Evolutionary conservation across 2,329 filamentous ascomycete genomes (phyloP).

Genomic region (Pyrenophora graminea): DNA sequence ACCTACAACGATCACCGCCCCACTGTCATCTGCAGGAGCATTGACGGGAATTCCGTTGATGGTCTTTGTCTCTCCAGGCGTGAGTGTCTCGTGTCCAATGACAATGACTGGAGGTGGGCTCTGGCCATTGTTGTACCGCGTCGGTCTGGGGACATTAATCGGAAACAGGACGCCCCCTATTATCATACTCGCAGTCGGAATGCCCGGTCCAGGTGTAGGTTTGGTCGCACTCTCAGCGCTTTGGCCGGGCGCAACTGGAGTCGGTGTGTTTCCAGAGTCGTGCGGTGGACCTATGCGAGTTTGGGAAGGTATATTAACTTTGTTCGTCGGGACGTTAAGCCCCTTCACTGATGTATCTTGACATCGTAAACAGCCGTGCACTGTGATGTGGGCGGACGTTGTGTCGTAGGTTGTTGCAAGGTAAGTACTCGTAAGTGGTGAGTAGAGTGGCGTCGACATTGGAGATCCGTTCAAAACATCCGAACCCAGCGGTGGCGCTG

Average conservation of each 20-base stretch:
- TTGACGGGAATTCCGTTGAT: slow-evolving; percentile 40
- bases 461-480: background rate
- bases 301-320: background rate
- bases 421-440: slow-evolving; percentile 26
- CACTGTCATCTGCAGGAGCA: slow-evolving; percentile 27
- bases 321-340: background rate
- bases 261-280: background rate
- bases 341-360: slow-evolving; percentile 1
- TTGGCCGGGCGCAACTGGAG: background rate
- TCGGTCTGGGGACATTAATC: slow-evolving; percentile 23
- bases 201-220: slow-evolving; percentile 9
- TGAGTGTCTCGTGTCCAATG: slow-evolving; percentile 34
- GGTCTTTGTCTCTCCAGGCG: slow-evolving; percentile 36
- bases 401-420: slow-evolving; percentile 31
- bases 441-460: background rate
- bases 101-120: slow-evolving; percentile 21
- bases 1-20: slow-evolving; percentile 32
- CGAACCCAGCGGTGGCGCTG: background rate
- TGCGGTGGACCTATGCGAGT: background rate
- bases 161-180: slow-evolving; percentile 29
- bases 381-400: slow-evolving; percentile 34
- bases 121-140: slow-evolving; percentile 3
- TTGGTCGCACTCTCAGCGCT: background rate
- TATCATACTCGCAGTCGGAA: slow-evolving; percentile 19
- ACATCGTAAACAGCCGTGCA: slow-evolving; percentile 33